These are phyloP conservation scores for Cyamopsis tetragonoloba DNA, from an alignment of 306 rosid genomes.

Conservation along the genomic window DNA sequence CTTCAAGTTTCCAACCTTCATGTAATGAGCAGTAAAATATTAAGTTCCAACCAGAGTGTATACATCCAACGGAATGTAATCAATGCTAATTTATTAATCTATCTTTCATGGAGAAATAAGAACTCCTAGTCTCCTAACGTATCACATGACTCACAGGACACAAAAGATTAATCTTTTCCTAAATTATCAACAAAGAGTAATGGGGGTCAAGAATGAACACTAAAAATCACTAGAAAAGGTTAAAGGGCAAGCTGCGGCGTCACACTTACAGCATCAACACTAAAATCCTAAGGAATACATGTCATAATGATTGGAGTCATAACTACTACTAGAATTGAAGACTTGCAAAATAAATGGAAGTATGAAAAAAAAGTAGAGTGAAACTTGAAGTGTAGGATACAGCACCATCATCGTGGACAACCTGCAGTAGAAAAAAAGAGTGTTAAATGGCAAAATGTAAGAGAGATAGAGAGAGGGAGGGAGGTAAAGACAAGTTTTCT, in stretches of 20 bases:
- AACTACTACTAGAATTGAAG: neutral
- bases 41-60: neutral
- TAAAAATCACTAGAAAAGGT: neutral
- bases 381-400: slow-evolving; percentile 62
- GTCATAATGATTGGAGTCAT: neutral
- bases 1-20: neutral
- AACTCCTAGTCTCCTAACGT: too few relatives aligned
- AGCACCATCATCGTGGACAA: slow-evolving; percentile 87
- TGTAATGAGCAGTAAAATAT: slow-evolving; percentile 1
- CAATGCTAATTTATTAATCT: slow-evolving; percentile 10
- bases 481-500: too few relatives aligned
- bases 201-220: neutral
- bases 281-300: slow-evolving; percentile 15
- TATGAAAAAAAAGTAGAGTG: neutral
- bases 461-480: too few relatives aligned
- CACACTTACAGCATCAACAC: neutral
- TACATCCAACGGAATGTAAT: neutral
- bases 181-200: neutral
- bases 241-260: neutral
- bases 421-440: slow-evolving; percentile 57
- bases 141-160: neutral
- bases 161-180: neutral
- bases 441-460: too few relatives aligned
- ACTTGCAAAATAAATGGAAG: neutral
- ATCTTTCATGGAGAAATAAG: neutral